These are phyloP conservation scores for Diversispora epigaea DNA, from an alignment of 192 early-diverging fungal species.

Conservation along the genomic window DNA sequence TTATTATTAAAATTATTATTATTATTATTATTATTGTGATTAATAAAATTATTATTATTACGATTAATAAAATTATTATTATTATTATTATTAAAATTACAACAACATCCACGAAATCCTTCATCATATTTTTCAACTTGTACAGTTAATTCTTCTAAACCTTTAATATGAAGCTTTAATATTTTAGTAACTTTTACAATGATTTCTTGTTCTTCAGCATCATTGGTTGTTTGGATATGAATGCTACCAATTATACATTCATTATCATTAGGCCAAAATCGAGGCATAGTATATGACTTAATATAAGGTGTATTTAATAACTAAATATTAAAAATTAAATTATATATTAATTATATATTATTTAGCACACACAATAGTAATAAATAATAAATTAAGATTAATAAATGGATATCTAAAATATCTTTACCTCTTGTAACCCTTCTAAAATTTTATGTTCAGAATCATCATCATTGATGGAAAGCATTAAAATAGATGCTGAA, in stretches of 20 bases:
- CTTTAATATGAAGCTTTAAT: slow-evolving; percentile 49
- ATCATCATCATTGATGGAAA: slow-evolving; percentile 41
- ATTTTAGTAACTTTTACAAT: slow-evolving; percentile 31
- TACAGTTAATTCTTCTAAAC: slow-evolving; percentile 51
- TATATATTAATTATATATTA: neutral
- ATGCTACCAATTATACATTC: slow-evolving; percentile 53
- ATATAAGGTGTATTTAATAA: slow-evolving; percentile 41
- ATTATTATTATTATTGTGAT: neutral
- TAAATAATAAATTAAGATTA: neutral
- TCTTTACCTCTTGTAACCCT: slow-evolving; percentile 47
- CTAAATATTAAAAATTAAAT: neutral
- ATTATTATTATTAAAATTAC: slow-evolving; percentile 19
- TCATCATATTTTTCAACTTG: slow-evolving; percentile 48
- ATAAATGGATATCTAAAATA: neutral
- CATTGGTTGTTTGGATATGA: slow-evolving; percentile 46
- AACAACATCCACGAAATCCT: slow-evolving; percentile 42
- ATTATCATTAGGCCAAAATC: slow-evolving; percentile 62
- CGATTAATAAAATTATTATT: neutral
- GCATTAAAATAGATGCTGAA: slow-evolving; percentile 60
- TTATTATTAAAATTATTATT: neutral
- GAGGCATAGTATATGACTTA: slow-evolving; percentile 39
- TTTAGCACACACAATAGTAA: neutral
- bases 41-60: neutral
- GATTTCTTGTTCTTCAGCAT: slow-evolving; percentile 30
- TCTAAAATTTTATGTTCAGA: slow-evolving; percentile 45